Base-by-base conservation (phyloP, 1,284 basidiomycete genomes). In the Sutorius eximius region DNA sequence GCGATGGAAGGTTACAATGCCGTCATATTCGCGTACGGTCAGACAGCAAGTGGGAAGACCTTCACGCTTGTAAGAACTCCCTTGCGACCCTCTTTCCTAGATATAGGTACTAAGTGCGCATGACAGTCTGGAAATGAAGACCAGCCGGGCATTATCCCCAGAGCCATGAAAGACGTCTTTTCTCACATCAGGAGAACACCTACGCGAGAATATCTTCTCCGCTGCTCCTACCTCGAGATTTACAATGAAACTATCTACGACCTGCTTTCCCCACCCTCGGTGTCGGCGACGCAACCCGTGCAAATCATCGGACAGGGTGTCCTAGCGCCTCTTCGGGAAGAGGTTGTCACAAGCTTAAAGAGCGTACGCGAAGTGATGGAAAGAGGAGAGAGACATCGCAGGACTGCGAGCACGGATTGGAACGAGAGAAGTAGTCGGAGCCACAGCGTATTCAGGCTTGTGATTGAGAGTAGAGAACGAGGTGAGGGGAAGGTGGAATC, bases 1-100 rank as follows among this genome's bases (percentile, higher is more conserved):
- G 91, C 94, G 12, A 97, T 98, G 92, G 93, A 97, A 49, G 96
- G 95, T 11, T 98, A 87, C 77, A 98, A 99, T 70, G 85, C 93
- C 12, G 93, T 98, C 60, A 85, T 96, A 48, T 97, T 97, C 65
- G 94, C 94, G 0, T 96, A 97, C 60, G 94, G 93, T 1, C 89
- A 92, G 65, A 93, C 91, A 0, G 91, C 90, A 2, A 90, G 91
- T 18, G 95, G 95, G 49, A 98, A 97, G 78, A 97, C 95, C 0
- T 95, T 91, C 68, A 97, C 95, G 0, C 82, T 98, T 41, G 83
- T 84, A 48, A 54, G 78, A 64, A 27, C 10, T 30, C 40, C 24
- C 29, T 13, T 24, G 20, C 30, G 3, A 3, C 1, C 1, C 12
- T 30, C 18, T n/a, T 37, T 41, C 3, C 3, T 8, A 5, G 41